Percentiles rank a stretch among this genome's conserved stretches.
Conservation (phyloP, 108 stramenopile genomes). For the Chaetoceros tenuissimus region DNA sequence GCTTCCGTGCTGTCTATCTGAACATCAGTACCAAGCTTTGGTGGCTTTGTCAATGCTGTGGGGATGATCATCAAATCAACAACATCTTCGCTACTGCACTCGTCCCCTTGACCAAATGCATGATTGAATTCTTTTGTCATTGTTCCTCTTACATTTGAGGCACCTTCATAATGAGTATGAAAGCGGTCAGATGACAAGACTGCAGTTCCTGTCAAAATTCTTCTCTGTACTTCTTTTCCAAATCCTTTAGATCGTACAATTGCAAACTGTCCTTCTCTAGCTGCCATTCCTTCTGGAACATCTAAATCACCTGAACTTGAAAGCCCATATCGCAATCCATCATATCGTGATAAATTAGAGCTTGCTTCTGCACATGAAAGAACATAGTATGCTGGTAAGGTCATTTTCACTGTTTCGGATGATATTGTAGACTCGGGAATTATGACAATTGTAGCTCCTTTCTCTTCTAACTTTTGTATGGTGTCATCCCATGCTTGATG, state of each 20-base stretch:
- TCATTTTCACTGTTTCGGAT: slow-evolving; percentile 51
- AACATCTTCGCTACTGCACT: slow-evolving; percentile 10
- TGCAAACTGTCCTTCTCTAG: slow-evolving; percentile 63
- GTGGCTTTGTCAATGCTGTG: slow-evolving; percentile 57
- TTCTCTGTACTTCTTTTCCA: slow-evolving; percentile 70
- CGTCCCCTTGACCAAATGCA: slow-evolving; percentile 21
- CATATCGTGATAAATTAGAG: slow-evolving; percentile 93
- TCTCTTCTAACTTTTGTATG: slow-evolving; percentile 32
- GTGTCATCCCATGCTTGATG: slow-evolving; percentile 39
- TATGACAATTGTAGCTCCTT: slow-evolving; percentile 48
- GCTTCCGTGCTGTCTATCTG: slow-evolving; percentile 46
- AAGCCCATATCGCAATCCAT: slow-evolving; percentile 89
- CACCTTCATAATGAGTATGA: slow-evolving; percentile 82
- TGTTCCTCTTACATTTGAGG: slow-evolving; percentile 57
- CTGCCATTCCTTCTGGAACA: slow-evolving; percentile 6
- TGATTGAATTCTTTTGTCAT: slow-evolving; percentile 50
- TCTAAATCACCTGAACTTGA: background rate
- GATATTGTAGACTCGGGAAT: slow-evolving; percentile 39
- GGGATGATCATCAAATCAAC: slow-evolving; percentile 78
- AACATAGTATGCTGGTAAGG: slow-evolving; percentile 92
- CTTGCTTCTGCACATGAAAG: slow-evolving; percentile 94
- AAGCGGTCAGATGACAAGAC: slow-evolving; percentile 82
- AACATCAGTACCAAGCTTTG: slow-evolving; percentile 19
- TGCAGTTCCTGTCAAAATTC: slow-evolving; percentile 75
- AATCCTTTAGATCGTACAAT: slow-evolving; percentile 59